Evolutionary conservation across 2,329 filamentous ascomycete species (phyloP).

Genomic region (Plectosphaerella plurivora): DNA sequence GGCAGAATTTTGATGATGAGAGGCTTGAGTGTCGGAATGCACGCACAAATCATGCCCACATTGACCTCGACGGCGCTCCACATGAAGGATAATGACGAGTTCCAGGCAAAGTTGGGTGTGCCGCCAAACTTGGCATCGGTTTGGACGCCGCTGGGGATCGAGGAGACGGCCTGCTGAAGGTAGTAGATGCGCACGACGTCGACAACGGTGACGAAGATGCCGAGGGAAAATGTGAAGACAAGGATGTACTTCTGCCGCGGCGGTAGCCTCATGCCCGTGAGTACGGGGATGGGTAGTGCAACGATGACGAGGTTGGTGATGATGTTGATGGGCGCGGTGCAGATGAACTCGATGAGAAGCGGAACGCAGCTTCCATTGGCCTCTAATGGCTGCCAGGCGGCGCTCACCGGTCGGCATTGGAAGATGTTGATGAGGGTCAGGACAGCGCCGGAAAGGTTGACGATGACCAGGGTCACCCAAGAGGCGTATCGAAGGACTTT

Average conservation of each 20-base stretch:
- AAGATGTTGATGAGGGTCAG: slow-evolving; percentile 85
- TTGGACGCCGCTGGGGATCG: slow-evolving; percentile 30
- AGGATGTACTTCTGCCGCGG: slow-evolving; percentile 83
- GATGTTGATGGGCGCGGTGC: slow-evolving; percentile 85
- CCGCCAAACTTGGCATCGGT: slow-evolving; percentile 42
- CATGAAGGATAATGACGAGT: slow-evolving; percentile 82
- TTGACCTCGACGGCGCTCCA: slow-evolving; percentile 94
- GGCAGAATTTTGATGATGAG: slow-evolving; percentile 65
- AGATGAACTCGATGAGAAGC: slow-evolving; percentile 59
- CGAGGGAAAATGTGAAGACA: slow-evolving; percentile 79
- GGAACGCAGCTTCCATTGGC: slow-evolving; percentile 45
- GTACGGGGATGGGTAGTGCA: slow-evolving; percentile 80
- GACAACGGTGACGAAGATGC: slow-evolving; percentile 81
- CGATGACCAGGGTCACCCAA: slow-evolving; percentile 71
- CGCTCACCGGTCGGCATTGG: slow-evolving; percentile 72
- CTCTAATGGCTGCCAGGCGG: slow-evolving; percentile 53
- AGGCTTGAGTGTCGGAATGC: slow-evolving; percentile 88
- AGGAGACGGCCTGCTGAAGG: slow-evolving; percentile 66
- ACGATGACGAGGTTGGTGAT: slow-evolving; percentile 86
- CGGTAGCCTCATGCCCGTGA: slow-evolving; percentile 82
- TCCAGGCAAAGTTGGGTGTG: slow-evolving; percentile 58
- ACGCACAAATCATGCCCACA: slow-evolving; percentile 83
- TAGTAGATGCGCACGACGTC: slow-evolving; percentile 90
- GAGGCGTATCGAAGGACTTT: slow-evolving; percentile 75
- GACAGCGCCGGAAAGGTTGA: slow-evolving; percentile 73